Percentiles rank a stretch among this genome's conserved stretches.
Conservation (phyloP, 164 flowering plant genomes). For the Stephania yunnanensis region DNA sequence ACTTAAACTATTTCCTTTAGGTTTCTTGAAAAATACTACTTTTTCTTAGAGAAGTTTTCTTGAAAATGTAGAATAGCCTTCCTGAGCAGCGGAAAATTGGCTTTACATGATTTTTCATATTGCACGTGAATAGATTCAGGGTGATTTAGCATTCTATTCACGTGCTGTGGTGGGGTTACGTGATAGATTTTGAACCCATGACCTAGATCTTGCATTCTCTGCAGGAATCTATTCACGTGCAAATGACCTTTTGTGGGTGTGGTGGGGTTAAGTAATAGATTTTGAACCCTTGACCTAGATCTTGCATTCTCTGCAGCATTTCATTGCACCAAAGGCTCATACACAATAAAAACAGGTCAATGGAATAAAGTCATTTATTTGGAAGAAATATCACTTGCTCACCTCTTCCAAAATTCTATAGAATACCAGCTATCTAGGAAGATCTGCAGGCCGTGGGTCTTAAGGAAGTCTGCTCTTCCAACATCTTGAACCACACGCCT, state of each 20-base stretch:
- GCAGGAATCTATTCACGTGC: too few species aligned
- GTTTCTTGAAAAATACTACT: too few species aligned
- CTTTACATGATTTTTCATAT: neutral
- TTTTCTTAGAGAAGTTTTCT: neutral
- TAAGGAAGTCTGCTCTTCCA: conserved; percentile 44
- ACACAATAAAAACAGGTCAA: neutral
- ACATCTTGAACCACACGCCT: conserved; percentile 67
- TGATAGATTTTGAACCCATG: neutral
- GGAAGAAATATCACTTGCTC: conserved; percentile 4
- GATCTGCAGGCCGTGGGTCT: conserved; percentile 45
- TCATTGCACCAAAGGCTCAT: neutral
- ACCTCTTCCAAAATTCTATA: conserved; percentile 80
- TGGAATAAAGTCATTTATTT: neutral
- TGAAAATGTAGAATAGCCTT: neutral
- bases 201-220: neutral
- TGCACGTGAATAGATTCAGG: too few species aligned
- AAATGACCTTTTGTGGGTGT: too few species aligned
- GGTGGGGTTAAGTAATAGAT: neutral
- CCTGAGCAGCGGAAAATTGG: neutral
- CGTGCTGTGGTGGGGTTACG: neutral
- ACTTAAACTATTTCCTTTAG: too few species aligned
- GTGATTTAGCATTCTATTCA: too few species aligned
- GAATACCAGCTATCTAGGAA: conserved; percentile 75
- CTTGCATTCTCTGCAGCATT: neutral
- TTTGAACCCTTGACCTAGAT: neutral